Percentiles rank a stretch among this genome's conserved stretches.
phyloP scores from a whole-genome alignment of 2,329 filamentous ascomycete genomes.

The Fusarium mexicanum region DNA sequence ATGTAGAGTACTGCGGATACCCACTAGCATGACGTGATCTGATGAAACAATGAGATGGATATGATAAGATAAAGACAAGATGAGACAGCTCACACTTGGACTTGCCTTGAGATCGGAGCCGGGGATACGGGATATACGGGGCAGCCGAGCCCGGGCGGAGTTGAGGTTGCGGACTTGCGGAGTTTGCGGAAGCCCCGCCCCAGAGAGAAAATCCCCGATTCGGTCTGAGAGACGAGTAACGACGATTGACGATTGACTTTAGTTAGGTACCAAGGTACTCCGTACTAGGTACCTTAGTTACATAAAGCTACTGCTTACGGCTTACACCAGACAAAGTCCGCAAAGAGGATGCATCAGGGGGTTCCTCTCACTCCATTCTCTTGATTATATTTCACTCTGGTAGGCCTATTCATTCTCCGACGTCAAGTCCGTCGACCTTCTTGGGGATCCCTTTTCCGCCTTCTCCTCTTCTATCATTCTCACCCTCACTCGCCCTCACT shows the following conservation, averaged over 20 bases:
- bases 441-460: conserved; percentile 5
- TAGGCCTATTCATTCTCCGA: conserved; percentile 19
- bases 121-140: conserved; percentile 16
- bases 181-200: conserved; percentile 31
- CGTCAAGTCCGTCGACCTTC: conserved; percentile 17
- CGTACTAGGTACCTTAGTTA: neutral
- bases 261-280: neutral
- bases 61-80: conserved; percentile 22
- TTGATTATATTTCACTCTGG: neutral
- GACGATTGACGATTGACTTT: neutral
- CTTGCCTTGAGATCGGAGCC: conserved; percentile 32
- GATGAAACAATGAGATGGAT: neutral
- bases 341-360: neutral
- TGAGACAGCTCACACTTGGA: neutral
- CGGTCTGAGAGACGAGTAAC: conserved; percentile 29
- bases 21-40: neutral
- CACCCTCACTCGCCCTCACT: neutral
- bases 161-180: conserved; percentile 46
- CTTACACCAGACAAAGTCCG: conserved; percentile 22
- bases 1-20: neutral
- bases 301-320: conserved; percentile 1
- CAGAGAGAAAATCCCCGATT: conserved; percentile 15
- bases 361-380: neutral
- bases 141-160: conserved; percentile 23
- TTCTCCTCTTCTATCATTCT: conserved; percentile 5